Evolutionary conservation across 2,329 filamentous ascomycete genomes (phyloP).

Genomic region (Fusarium sp.): DNA sequence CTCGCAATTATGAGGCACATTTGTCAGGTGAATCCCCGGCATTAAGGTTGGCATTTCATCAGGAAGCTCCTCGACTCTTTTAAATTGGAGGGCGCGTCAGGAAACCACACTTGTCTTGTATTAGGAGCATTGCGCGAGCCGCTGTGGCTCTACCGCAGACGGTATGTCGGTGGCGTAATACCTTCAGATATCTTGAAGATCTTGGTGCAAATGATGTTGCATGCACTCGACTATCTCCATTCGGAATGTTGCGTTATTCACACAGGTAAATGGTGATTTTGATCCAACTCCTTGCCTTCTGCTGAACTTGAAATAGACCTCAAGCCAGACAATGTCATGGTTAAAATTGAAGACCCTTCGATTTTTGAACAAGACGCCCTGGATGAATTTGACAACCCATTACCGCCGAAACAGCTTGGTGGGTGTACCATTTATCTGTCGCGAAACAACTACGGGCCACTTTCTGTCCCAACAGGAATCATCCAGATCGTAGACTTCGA

Average conservation of each 20-base stretch:
- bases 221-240: constrained; percentile 45
- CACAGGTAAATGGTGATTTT: constrained; percentile 21
- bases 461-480: constrained; percentile 29
- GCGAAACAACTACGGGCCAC: constrained; percentile 41
- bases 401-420: constrained; percentile 39
- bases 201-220: constrained; percentile 41
- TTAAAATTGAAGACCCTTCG: constrained; percentile 30
- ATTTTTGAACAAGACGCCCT: constrained; percentile 37
- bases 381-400: constrained; percentile 40
- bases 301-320: constrained; percentile 17
- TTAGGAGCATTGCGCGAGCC: constrained; percentile 44
- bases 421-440: constrained; percentile 42
- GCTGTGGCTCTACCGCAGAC: constrained; percentile 43
- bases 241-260: constrained; percentile 43
- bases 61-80: constrained; percentile 39
- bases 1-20: constrained; percentile 33
- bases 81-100: constrained; percentile 6
- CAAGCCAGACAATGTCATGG: constrained; percentile 44
- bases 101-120: constrained; percentile 39
- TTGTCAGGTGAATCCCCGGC: constrained; percentile 15
- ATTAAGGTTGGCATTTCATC: constrained; percentile 42
- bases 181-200: constrained; percentile 40
- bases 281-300: not conserved
- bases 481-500: constrained; percentile 43
- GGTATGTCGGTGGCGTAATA: constrained; percentile 38